Conservation (phyloP, 495 filamentous ascomycete species). For the Cercophora sp. region DNA sequence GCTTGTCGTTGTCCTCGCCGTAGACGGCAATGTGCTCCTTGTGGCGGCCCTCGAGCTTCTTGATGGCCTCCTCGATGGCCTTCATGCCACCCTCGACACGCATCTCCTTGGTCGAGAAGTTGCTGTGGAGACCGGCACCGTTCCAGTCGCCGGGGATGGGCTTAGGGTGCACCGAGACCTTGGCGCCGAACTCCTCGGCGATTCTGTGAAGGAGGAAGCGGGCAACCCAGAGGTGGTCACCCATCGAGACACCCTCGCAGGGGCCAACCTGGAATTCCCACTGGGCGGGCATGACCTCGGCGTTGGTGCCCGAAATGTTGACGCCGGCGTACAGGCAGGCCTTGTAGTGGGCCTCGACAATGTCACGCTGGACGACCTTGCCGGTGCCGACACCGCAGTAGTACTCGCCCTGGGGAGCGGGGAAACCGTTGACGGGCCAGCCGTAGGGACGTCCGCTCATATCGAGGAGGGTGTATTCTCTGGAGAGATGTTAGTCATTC, state of each 20-base stretch:
- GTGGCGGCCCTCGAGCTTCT: slow-evolving; percentile 76
- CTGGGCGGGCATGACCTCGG: slow-evolving; percentile 89
- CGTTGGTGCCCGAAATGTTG: slow-evolving; percentile 97
- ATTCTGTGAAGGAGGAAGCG: slow-evolving; percentile 95
- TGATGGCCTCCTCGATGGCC: slow-evolving; percentile 67
- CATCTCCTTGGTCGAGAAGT: slow-evolving; percentile 85
- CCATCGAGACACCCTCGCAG: slow-evolving; percentile 81
- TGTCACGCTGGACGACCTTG: slow-evolving; percentile 97
- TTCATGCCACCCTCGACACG: slow-evolving; percentile 93
- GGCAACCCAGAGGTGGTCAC: slow-evolving; percentile 96
- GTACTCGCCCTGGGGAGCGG: slow-evolving; percentile 91
- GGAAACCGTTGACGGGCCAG: slow-evolving; percentile 82
- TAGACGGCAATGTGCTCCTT: slow-evolving; percentile 96
- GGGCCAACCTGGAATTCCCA: slow-evolving; percentile 99
- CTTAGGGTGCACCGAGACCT: slow-evolving; percentile 96
- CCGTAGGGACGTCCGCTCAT: too few species aligned
- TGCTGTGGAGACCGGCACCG: slow-evolving; percentile 94
- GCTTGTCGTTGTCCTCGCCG: slow-evolving; percentile 85
- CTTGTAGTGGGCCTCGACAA: slow-evolving; percentile 98
- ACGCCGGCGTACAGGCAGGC: slow-evolving; percentile 88
- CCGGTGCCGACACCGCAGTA: slow-evolving; percentile 98
- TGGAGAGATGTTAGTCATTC: too few species aligned
- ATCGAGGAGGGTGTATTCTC: too few species aligned
- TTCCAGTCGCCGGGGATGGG: slow-evolving; percentile 99
- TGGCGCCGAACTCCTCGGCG: slow-evolving; percentile 93